A percentile compares a stretch with the other conserved stretches of the same genome.
These are phyloP conservation scores for Cyclocybe cylindracea DNA, from an alignment of 768 basidiomycete species.

Conservation along the genomic window DNA sequence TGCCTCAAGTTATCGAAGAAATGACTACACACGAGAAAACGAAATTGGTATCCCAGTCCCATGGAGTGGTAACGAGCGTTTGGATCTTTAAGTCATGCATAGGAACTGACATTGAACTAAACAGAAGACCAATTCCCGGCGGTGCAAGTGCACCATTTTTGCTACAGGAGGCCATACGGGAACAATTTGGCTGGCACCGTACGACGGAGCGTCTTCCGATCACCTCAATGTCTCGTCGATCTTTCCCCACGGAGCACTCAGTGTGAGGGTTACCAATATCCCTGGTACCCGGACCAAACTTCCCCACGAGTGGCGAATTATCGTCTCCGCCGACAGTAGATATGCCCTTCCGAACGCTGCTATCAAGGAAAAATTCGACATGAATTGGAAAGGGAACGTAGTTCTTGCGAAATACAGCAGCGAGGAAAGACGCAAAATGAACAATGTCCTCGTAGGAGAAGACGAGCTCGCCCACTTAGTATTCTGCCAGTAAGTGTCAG, in stretches of 20 bases:
- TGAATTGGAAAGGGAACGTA: slow-evolving; percentile 1
- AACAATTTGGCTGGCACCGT: background rate
- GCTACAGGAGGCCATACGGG: background rate
- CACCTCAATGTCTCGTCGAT: background rate
- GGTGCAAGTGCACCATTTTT: background rate
- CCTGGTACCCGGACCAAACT: background rate
- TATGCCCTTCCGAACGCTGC: background rate
- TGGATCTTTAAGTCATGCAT: no score
- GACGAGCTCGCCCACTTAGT: background rate
- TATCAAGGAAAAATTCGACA: background rate
- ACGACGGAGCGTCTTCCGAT: background rate
- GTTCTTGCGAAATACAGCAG: background rate
- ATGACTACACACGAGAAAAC: no score
- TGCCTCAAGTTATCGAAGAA: no score
- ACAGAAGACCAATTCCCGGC: no score
- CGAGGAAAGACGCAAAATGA: background rate
- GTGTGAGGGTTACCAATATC: background rate
- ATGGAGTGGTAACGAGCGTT: no score
- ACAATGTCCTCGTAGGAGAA: background rate
- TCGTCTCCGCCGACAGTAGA: background rate
- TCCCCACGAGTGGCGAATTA: background rate
- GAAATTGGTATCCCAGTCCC: no score
- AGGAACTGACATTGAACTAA: no score
- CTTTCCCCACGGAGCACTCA: slow-evolving; percentile 1
- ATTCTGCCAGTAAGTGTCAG: background rate